phyloP scores from a whole-genome alignment of 345 rosid genomes.

The Eucalyptus paniculata region DNA sequence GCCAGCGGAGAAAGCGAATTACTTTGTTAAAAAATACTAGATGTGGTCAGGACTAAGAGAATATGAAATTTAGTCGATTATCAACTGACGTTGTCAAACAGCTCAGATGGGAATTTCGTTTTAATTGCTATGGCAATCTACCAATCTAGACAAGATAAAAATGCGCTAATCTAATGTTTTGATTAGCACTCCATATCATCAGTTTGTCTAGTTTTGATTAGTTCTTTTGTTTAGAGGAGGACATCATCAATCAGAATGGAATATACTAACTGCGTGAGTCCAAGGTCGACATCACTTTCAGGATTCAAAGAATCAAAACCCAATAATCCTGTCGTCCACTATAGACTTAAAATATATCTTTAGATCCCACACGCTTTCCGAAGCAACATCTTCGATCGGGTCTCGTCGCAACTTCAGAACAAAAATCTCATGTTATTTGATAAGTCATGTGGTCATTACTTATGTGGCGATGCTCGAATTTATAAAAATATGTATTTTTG shows the following conservation, averaged over 20 bases:
- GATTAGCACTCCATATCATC: not conserved
- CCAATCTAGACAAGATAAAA: not conserved
- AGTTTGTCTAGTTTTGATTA: not conserved
- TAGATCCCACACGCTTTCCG: not conserved
- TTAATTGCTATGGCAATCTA: not conserved
- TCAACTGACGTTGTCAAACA: not conserved
- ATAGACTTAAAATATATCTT: not conserved
- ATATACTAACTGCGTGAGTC: not conserved
- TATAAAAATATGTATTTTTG: not conserved
- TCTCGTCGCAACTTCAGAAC: not conserved
- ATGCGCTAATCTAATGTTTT: not conserved
- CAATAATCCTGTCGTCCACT: not conserved
- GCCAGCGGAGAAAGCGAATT: not conserved
- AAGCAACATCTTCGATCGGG: not conserved
- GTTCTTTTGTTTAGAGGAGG: not conserved
- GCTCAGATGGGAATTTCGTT: not conserved
- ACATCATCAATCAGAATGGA: not conserved
- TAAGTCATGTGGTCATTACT: not conserved
- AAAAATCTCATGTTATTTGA: not conserved
- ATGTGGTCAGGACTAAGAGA: not conserved
- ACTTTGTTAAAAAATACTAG: not conserved
- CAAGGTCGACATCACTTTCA: not conserved
- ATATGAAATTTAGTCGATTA: not conserved
- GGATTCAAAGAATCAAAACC: not conserved
- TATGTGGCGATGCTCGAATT: not conserved